Percentiles rank a stretch among this genome's conserved stretches.
These are phyloP conservation scores for Vitis hybrid DNA, from an alignment of 177 flowering plant genomes.

Conservation along the genomic window DNA sequence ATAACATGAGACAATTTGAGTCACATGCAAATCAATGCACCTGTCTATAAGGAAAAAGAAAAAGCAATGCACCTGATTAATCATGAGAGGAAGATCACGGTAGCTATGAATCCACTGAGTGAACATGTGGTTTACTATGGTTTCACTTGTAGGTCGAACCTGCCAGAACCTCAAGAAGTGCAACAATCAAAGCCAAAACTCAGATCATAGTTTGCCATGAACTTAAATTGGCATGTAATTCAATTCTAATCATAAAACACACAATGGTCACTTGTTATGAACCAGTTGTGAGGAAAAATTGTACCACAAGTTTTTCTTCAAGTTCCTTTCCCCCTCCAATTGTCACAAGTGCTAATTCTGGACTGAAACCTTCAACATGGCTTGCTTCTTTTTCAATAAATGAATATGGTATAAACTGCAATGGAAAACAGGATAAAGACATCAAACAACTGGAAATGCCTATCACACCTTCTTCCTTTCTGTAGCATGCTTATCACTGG, in stretches of 20 bases:
- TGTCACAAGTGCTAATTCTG: conserved; percentile 92
- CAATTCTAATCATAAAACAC: background rate
- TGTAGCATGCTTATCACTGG: no score
- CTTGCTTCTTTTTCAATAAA: conserved; percentile 99
- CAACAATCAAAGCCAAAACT: conserved; percentile 63
- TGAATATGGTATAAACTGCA: conserved; percentile 95
- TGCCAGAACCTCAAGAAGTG: conserved; percentile 82
- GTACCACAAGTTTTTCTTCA: conserved; percentile 98
- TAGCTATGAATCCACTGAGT: conserved; percentile 97
- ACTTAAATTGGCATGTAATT: conserved; percentile 5
- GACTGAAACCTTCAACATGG: conserved; percentile 98
- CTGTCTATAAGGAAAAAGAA: background rate
- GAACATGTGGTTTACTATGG: conserved; percentile 97
- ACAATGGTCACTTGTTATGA: no score
- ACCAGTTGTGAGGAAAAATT: conserved; percentile 5
- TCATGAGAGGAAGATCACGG: conserved; percentile 96
- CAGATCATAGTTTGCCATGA: conserved; percentile 27
- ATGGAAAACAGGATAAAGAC: background rate
- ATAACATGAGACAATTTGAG: background rate
- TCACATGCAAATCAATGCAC: background rate
- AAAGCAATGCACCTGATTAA: conserved; percentile 69
- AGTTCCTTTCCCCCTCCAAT: conserved; percentile 98
- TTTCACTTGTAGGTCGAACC: conserved; percentile 99
- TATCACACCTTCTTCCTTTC: no score
- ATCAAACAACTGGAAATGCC: background rate